phyloP scores from a whole-genome alignment of 208 protist species.

The Crithidia mellificae region DNA sequence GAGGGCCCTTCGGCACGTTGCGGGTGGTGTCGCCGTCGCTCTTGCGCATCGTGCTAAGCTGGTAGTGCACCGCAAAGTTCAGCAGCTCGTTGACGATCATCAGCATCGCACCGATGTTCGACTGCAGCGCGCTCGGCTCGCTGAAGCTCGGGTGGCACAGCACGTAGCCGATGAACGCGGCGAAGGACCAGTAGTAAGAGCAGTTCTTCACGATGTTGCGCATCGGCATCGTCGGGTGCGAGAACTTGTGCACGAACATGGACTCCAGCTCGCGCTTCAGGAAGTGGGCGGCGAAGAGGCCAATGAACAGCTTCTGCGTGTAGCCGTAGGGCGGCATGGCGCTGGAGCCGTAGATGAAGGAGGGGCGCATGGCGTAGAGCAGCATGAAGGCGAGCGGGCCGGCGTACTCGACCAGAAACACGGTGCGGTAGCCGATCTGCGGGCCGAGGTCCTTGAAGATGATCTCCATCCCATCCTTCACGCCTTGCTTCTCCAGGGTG shows the following conservation, averaged over 20 bases:
- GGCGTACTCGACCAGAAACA: constrained; percentile 95
- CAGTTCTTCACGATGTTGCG: constrained; percentile 96
- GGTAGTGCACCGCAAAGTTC: constrained; percentile 92
- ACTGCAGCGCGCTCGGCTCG: constrained; percentile 45
- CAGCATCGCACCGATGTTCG: constrained; percentile 47
- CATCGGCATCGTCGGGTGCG: constrained; percentile 93
- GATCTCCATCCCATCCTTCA: constrained; percentile 67
- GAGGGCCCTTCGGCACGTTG: constrained; percentile 76
- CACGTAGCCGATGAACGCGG: constrained; percentile 88
- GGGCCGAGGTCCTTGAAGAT: constrained; percentile 93
- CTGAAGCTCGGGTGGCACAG: constrained; percentile 90
- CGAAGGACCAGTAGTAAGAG: constrained; percentile 95
- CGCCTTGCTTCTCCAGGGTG: constrained; percentile 61
- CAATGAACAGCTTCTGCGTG: constrained; percentile 80
- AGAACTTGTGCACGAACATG: constrained; percentile 95
- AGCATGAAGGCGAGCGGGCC: constrained; percentile 93
- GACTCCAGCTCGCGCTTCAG: constrained; percentile 94
- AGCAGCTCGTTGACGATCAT: constrained; percentile 85
- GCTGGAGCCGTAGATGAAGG: constrained; percentile 66
- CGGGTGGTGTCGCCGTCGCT: constrained; percentile 67
- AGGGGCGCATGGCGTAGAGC: constrained; percentile 74
- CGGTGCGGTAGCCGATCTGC: constrained; percentile 92
- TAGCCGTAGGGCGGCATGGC: constrained; percentile 45
- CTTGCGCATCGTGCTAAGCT: constrained; percentile 88
- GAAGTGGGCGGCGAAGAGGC: constrained; percentile 92